These are phyloP conservation scores for Rhizophora apiculata DNA, from an alignment of 345 rosid species.

Conservation along the genomic window DNA sequence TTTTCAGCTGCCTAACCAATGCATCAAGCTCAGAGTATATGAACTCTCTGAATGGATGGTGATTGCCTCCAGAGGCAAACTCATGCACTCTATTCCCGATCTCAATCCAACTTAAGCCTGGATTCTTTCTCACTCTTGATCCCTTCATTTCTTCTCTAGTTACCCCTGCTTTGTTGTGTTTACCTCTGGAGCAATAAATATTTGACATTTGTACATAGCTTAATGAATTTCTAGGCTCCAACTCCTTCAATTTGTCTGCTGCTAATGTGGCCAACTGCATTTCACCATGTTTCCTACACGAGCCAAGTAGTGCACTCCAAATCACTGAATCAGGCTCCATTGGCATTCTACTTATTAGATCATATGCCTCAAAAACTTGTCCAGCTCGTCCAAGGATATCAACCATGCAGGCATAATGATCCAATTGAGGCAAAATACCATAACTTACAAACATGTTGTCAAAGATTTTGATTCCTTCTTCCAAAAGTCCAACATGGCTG, in stretches of 20 bases:
- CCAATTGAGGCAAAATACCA: constrained; percentile 56
- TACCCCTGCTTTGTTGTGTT: constrained; percentile 58
- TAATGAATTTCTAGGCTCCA: constrained; percentile 60
- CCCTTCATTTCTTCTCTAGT: constrained; percentile 61
- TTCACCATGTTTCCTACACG: constrained; percentile 82
- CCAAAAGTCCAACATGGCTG: constrained; percentile 79
- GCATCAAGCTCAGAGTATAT: constrained; percentile 45
- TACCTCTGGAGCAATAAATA: constrained; percentile 64
- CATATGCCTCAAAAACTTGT: constrained; percentile 55
- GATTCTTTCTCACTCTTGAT: constrained; percentile 65
- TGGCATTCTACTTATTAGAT: constrained; percentile 62
- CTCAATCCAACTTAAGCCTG: constrained; percentile 89
- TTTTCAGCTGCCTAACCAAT: constrained; percentile 57
- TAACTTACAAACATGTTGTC: constrained; percentile 51
- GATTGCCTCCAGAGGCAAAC: constrained; percentile 73
- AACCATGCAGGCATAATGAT: constrained; percentile 82
- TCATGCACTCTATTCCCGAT: constrained; percentile 59
- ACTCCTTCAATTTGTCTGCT: constrained; percentile 52
- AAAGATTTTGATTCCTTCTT: constrained; percentile 62
- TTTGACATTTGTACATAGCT: constrained; percentile 83
- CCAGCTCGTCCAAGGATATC: constrained; percentile 88
- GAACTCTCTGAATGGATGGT: constrained; percentile 52
- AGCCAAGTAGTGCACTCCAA: constrained; percentile 81
- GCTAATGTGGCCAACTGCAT: constrained; percentile 56
- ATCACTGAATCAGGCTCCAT: constrained; percentile 74